Base-by-base conservation (phyloP, 2,329 filamentous ascomycete species). In the Trichoderma oligosporum region DNA sequence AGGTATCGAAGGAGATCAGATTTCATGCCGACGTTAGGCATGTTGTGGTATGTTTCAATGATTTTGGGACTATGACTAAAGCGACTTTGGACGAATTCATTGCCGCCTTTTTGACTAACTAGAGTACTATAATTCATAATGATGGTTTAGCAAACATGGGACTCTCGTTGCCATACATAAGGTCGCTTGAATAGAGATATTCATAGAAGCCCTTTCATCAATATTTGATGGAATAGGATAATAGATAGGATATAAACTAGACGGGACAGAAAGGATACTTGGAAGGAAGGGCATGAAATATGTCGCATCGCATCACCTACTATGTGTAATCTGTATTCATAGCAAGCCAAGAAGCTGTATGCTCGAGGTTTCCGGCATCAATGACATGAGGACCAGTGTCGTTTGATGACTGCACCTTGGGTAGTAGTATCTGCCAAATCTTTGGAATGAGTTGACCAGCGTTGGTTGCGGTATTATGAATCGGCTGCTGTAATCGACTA, bases 1-100 rank as follows among this genome's bases (percentile, higher is more conserved):
- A 69, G 63, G 51, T 69, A 69, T 4, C 67, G 66, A 1, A 69
- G 61, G 9, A 70, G 46, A 29, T 70, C 65, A 8, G 69, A 70
- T 47, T 67, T 68, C 53, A 70, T 63, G 18, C 66, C 70, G 4
- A 65, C 65, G 41, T 56, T 56, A 11, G 24, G 38, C 8, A 56
- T 18, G 8, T 58, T 49, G 6, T 57, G 33, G 60, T 67, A 71
- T 0, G 63, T 58, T 2, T 62, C 39, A 12, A 61, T 18, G 4
- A 70, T 42, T 8, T 27, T 59, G 2, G 58, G 31, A 18, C 65
- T 47, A 49, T 61, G 24, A 16, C 38, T 27, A 39, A 52, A 60
- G 54, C 47, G 45, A 7, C 29, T 33, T 22, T 56, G 47, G 22
- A 70, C 61, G 31, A 71, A 70, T 18, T 63, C 59, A 22, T 67